A percentile compares a stretch with the other conserved stretches of the same genome.
Evolutionary conservation across 176 grass and related monocot species (phyloP).

Genomic region (Thalia dealbata): DNA sequence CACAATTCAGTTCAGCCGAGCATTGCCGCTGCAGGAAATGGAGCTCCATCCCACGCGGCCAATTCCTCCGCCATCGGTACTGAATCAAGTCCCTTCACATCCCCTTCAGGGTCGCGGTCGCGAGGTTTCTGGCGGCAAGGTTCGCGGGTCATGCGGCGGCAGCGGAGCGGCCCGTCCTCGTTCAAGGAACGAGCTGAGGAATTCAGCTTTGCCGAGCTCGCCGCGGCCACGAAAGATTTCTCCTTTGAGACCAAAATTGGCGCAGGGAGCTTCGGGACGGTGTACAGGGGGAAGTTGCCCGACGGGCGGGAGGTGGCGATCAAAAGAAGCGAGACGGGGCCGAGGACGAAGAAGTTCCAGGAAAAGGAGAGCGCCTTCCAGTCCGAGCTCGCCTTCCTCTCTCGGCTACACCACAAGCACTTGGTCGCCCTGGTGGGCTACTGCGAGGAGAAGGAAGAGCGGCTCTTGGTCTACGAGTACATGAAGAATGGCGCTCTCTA

Average conservation of each 20-base stretch:
- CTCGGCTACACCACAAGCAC: conserved; percentile 94
- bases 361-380: conserved; percentile 93
- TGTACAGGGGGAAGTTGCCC: conserved; percentile 24
- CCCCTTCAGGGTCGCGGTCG: conserved; percentile 12
- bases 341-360: conserved; percentile 46
- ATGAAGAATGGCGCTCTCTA: conserved; percentile 94
- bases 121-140: conserved; percentile 50
- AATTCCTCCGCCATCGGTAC: not conserved
- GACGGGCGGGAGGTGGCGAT: conserved; percentile 26
- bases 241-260: conserved; percentile 21
- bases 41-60: not conserved
- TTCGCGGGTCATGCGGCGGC: conserved; percentile 63
- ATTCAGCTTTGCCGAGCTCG: conserved; percentile 27
- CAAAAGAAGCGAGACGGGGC: conserved; percentile 40
- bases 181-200: conserved; percentile 64
- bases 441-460: conserved; percentile 73
- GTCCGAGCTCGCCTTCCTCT: conserved; percentile 83
- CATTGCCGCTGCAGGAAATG: conserved; percentile 2
- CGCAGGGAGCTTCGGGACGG: conserved; percentile 25
- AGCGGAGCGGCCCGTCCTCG: conserved; percentile 85
- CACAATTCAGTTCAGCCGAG: conserved; percentile 86
- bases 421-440: conserved; percentile 68
- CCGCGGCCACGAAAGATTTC: conserved; percentile 30
- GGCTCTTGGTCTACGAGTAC: conserved; percentile 84
- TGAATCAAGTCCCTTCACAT: conserved; percentile 36